These are phyloP conservation scores for Rhodamnia argentea DNA, from an alignment of 345 rosid species.

Conservation along the genomic window DNA sequence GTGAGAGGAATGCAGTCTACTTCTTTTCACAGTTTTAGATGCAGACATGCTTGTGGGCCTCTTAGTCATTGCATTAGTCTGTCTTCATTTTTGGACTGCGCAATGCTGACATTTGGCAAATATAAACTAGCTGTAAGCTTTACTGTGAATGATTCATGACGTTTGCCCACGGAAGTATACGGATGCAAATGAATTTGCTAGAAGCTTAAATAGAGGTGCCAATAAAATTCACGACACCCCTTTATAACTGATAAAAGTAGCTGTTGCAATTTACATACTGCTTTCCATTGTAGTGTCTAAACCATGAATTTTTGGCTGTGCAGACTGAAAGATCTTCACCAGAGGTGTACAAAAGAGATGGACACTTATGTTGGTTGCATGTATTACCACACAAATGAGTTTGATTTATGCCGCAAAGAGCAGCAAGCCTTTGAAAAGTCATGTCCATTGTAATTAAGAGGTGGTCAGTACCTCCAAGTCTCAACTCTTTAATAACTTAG, in stretches of 20 bases:
- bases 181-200: not conserved
- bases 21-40: not conserved
- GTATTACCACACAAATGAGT: conserved; percentile 95
- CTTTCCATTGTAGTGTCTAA: not conserved
- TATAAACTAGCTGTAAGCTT: not conserved
- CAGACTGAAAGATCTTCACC: conserved; percentile 92
- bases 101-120: not conserved
- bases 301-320: not conserved
- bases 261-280: not conserved
- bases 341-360: conserved; percentile 85
- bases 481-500: conserved; percentile 26
- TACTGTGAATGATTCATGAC: not conserved
- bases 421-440: conserved; percentile 89
- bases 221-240: not conserved
- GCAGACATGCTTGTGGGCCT: not conserved
- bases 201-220: not conserved
- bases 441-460: conserved; percentile 67
- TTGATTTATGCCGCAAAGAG: conserved; percentile 95
- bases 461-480: not conserved
- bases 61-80: not conserved
- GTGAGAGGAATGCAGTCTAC: not conserved
- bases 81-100: not conserved
- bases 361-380: conserved; percentile 90
- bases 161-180: not conserved
- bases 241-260: not conserved